Conservation (phyloP, 169 alveolate genomes). For the Toxoplasma gondii region DNA sequence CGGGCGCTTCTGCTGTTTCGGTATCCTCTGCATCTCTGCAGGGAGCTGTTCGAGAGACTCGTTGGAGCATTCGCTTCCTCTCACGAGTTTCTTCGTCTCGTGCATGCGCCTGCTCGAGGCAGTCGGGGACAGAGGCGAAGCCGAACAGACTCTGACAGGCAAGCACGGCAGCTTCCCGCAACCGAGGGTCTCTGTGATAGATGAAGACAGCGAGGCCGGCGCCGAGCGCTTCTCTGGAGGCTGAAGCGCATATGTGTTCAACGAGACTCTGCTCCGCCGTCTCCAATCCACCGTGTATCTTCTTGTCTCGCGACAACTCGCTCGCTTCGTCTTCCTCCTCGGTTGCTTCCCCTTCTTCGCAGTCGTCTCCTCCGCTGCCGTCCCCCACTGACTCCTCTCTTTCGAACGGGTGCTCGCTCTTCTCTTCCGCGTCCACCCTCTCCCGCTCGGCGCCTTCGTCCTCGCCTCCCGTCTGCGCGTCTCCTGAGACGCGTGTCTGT, state of each 20-base stretch:
- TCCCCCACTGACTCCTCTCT: neutral
- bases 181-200: neutral
- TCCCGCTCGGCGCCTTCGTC: no score
- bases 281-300: neutral
- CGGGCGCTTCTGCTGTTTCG: neutral
- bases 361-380: no score
- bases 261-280: neutral
- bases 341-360: neutral
- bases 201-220: neutral
- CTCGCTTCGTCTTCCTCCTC: neutral
- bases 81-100: neutral
- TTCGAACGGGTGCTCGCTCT: neutral
- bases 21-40: neutral
- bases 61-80: neutral
- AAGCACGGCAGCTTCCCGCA: neutral
- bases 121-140: conserved; percentile 58
- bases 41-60: neutral
- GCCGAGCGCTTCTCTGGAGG: neutral
- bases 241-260: neutral
- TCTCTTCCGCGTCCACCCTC: neutral
- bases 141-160: conserved; percentile 54
- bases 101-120: neutral
- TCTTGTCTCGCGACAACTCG: neutral
- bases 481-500: no score
- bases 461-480: no score